Evolutionary conservation across 345 rosid species (phyloP).

Genomic region (Eucalyptus guilfoylei): DNA sequence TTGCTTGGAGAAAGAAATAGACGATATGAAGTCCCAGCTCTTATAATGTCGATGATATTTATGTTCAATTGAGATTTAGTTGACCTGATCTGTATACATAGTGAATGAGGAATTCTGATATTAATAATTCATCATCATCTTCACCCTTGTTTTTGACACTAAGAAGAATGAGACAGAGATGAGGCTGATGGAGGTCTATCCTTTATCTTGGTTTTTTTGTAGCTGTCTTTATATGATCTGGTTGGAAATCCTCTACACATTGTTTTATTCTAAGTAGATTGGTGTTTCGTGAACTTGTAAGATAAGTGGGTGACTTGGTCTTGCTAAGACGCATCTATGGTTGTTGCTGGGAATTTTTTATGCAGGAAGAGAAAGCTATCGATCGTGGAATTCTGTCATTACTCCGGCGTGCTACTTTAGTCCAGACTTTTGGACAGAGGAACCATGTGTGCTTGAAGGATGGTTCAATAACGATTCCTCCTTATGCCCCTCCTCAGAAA

Average conservation of each 20-base stretch:
- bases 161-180: not conserved
- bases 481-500: slow-evolving; percentile 94
- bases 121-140: not conserved
- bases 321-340: not conserved
- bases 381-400: slow-evolving; percentile 80
- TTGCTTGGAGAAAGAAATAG: not conserved
- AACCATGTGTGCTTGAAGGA: slow-evolving; percentile 90
- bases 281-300: not conserved
- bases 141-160: not conserved
- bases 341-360: not conserved
- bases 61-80: not conserved
- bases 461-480: slow-evolving; percentile 92
- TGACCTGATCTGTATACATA: not conserved
- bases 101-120: not conserved
- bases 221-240: not conserved
- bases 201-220: not conserved
- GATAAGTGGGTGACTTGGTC: not conserved
- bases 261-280: not conserved
- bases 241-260: not conserved
- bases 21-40: not conserved
- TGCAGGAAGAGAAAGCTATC: slow-evolving; percentile 89
- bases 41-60: not conserved
- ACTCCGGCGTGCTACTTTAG: slow-evolving; percentile 75
- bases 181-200: not conserved
- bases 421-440: slow-evolving; percentile 90